Base-by-base conservation (phyloP, 1,284 basidiomycete genomes). In the Tremellales sp. region DNA sequence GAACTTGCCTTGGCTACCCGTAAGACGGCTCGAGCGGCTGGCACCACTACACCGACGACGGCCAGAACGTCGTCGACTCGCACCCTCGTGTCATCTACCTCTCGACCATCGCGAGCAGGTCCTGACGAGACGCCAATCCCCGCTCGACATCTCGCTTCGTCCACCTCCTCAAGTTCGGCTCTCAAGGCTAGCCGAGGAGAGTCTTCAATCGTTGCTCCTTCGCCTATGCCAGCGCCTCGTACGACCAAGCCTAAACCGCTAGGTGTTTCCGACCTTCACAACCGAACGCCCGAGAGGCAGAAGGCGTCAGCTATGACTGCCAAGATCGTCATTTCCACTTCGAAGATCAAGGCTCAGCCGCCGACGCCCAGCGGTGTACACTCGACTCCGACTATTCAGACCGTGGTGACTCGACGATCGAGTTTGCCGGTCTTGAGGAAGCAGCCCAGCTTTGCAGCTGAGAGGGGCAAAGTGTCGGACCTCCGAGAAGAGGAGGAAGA, bases 1-100 rank as follows among this genome's bases (percentile, higher is more conserved):
- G 62, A 67, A 48, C 43, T 67, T 35, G 48, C 46, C 10, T 45
- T 67, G 15, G 37, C 59, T 13, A 50, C 60, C 31, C 51, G 63
- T 1, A n/a, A n/a, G n/a, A n/a, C n/a, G n/a, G n/a, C n/a, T n/a
- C n/a, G n/a, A n/a, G 15, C 33, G 15, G 33, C 33, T 15, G 11
- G 13, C 19, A 25, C 17, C n/a, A 11, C 27, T 3, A 36, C 33
- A 15, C 36, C 24, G 2, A 36, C 24, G 8, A 25, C 17, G 7
- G 15, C 35, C 24, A 13, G 19, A 12, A 24, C 39, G 23, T 31
- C 27, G 33, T 23, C 46, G 4, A 19, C 39, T 29, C 27, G 33
- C 22, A 29, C 46, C 17, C 23, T 35, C 17, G n/a, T 31, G 4
- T 33, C 35, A 35, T 26, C 35, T 3, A 45, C 48, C 7, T 26